Base-by-base conservation (phyloP, 164 flowering plant genomes). In the Berberis thunbergii region DNA sequence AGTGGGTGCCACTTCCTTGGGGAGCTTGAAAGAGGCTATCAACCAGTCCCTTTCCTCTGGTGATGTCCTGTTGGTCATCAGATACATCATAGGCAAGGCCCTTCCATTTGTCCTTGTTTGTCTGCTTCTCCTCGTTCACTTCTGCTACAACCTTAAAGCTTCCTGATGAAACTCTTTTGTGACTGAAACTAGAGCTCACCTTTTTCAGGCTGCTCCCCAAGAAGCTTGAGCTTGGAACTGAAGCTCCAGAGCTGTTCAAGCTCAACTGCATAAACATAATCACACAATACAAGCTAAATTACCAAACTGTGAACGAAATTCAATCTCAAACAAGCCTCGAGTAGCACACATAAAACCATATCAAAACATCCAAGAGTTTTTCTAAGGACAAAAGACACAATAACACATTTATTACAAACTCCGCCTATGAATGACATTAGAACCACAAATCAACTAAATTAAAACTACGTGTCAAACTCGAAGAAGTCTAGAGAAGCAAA, bases 31-130 rank as follows among this genome's bases (percentile, higher is more conserved):
- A 83, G 45, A 83, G 78, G 53, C 80, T 50, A 52, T 83, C 84
- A 10, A 80, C 83, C 80, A 71, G 65, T 13, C 87, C 84, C 64
- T 80, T 83, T 10, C 84, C 83, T 70, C 83, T 70, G 7, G 80
- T 74, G 65, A 83, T 83, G 72, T 83, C 87, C 65, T 83, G 87
- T 49, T 80, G 87, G 62, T 83, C 87, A 54, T 83, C 86, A 0
- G 86, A 83, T 3, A n/a, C 66, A 69, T 80, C 86, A 41, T 0
- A 58, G 7, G 69, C 82, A n/a, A 83, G 81, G n/a, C 84, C 87
- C 38, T 8, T 56, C 87, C 84, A 83, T 63, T 54, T 74, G 75
- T 83, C 87, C 75, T 74, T 73, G 11, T 45, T 40, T 3, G 78
- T 78, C 74, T 83, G 81, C 70, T 79, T 75, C 4, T 52, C 41